Evolutionary conservation across 345 rosid genomes (phyloP).

Genomic region (Luvunga scandens): DNA sequence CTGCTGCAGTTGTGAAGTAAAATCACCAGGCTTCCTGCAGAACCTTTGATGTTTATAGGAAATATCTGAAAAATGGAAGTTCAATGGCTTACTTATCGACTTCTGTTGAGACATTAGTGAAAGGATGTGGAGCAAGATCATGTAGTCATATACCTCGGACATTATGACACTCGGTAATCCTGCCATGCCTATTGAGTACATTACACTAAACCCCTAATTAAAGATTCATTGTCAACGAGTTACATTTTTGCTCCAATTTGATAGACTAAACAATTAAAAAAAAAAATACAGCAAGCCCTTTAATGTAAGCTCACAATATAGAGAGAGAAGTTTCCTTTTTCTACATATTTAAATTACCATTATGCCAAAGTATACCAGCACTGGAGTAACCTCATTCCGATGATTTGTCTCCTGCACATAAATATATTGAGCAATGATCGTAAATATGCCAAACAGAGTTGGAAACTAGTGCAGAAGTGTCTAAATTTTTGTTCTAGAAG

Average conservation of each 20-base stretch:
- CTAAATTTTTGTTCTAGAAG: neutral
- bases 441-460: neutral
- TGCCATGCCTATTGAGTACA: conserved; percentile 17
- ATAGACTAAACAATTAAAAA: too few relatives aligned
- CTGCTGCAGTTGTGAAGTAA: neutral
- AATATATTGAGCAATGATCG: neutral
- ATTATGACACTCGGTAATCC: conserved; percentile 16
- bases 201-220: conserved; percentile 8
- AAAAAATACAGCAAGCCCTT: too few relatives aligned
- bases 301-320: too few relatives aligned
- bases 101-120: neutral
- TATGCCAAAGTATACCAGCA: conserved; percentile 26
- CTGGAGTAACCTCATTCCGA: conserved; percentile 21
- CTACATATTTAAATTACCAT: neutral
- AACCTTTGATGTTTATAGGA: neutral
- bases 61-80: conserved; percentile 7
- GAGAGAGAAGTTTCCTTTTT: too few relatives aligned
- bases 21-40: neutral
- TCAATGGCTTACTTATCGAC: neutral
- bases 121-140: neutral
- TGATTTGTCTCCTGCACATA: conserved; percentile 21
- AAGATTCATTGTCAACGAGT: neutral
- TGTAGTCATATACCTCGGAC: neutral
- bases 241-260: too few relatives aligned
- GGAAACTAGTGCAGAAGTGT: neutral